Base-by-base conservation (phyloP, 2,329 filamentous ascomycete species). In the Penicillium polonicum region DNA sequence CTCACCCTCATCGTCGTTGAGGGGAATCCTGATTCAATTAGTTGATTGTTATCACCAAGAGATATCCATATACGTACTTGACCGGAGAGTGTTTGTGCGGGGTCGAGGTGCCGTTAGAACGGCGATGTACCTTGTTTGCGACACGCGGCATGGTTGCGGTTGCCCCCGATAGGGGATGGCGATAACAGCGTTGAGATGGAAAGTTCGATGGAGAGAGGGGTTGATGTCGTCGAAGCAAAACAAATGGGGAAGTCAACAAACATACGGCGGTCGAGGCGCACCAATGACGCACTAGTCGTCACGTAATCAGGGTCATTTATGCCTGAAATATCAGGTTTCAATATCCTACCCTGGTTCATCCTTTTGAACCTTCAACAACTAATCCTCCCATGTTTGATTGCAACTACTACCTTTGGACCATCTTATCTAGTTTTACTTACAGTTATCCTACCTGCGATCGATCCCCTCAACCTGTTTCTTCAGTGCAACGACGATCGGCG, bases 1-100 rank as follows among this genome's bases (percentile, higher is more conserved):
- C 78, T 99, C 94, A 67, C 88, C 86, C 60, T 86, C 88, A 81
- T 99, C 94, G 79, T 99, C 94, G 79, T 97, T 97, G 62, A 99
- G 85, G 36, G 94, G 92, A 59, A 99, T 95, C 74, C 91, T 96
- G 54, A 56, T 36, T 68, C 45, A 17, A 58, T 65, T 36, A 67
- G 63, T 50, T 53, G 5, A 33, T 13, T 44, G 35, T 44, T 31
- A 36, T 33, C 38, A 48, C 38, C 39, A 36, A 44, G 19, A 50
- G 5, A 42, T 41, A n/a, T 12, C 27, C 13, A 39, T 13, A 13
- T 31, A 68, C 76, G 56, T 74, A 80, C 77, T 82, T 83, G 61
- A 80, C 72, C 38, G 80, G 79, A 25, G 80, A 78, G 63, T 75
- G 71, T 66, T 81, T 83, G 64, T 81, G 81, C 63, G 79, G 81